Base-by-base conservation (phyloP, 768 basidiomycete species). In the Lactarius quietus region DNA sequence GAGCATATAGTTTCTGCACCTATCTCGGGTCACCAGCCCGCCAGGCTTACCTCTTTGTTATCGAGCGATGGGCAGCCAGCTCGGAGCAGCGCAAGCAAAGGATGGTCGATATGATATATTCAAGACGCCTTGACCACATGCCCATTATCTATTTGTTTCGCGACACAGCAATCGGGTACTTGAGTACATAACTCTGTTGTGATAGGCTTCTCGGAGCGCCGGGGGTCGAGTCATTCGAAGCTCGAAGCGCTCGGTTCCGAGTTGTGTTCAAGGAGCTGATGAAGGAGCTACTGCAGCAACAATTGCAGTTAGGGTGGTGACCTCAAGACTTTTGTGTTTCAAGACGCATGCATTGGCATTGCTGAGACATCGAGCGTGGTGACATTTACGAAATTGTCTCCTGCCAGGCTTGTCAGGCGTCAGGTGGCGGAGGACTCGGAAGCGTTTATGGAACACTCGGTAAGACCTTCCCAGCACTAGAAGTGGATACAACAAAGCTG, bases 91-190 rank as follows among this genome's bases (percentile, higher is more conserved):
- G 36, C 23, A 51, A 12, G 45, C 3, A 51, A 51, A 51, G 26
- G 9, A n/a, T 31, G 9, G 38, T 41, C 23, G 57, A 41, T 43
- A 43, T 43, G 29, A 31, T 43, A 58, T 43, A 28, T 18, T 20
- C 23, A 15, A 31, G 39, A 41, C 29, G 39, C 20, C 17, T 39
- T 20, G 52, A 5, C 12, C 52, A n/a, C 53, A 26, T 18, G 31
- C 17, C 3, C n/a, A 9, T 55, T 48, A 48, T 48, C 23, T 48
- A 48, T 62, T 45, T 56, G 54, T 38, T 7, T 18, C 7, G 33
- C 23, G 31, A 62, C 63, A 63, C 62, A 6, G 62, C 62, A 57
- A 63, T 57, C 45, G n/a, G 8, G 36, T 57, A 36, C 14, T 33
- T 33, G 33, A 38, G 53, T 29, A 36, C 3, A 41, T n/a, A n/a